Evolutionary conservation across 2,329 filamentous ascomycete species (phyloP).

Genomic region (Dryadomyces sulphureus): DNA sequence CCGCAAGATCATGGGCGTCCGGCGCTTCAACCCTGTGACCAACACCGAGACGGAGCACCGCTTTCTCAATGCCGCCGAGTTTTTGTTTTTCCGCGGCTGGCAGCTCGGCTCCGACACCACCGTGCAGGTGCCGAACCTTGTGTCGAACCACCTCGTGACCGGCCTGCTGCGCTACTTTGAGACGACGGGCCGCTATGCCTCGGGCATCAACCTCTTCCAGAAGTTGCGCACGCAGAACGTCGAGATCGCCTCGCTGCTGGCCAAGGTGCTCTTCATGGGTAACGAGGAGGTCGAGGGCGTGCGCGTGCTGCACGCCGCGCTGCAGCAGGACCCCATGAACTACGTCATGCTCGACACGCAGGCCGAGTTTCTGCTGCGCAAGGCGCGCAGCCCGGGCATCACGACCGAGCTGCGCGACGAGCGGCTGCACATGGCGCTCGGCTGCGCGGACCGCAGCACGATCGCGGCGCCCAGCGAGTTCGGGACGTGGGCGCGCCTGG

Average conservation of each 20-base stretch:
- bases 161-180: constrained; percentile 89
- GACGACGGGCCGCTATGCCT: constrained; percentile 86
- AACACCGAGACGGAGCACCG: constrained; percentile 97
- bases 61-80: constrained; percentile 87
- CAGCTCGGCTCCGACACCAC: constrained; percentile 93
- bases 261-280: constrained; percentile 82
- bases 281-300: constrained; percentile 97
- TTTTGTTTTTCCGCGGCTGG: constrained; percentile 89
- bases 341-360: constrained; percentile 93
- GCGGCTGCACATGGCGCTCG: constrained; percentile 71
- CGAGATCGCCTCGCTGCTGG: constrained; percentile 84
- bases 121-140: constrained; percentile 92
- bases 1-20: constrained; percentile 91
- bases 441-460: constrained; percentile 87
- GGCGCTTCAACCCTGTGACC: constrained; percentile 92
- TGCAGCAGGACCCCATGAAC: constrained; percentile 92
- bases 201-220: constrained; percentile 94
- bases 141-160: constrained; percentile 90
- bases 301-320: constrained; percentile 69
- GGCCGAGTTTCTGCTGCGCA: constrained; percentile 78
- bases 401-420: constrained; percentile 42
- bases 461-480: constrained; percentile 95
- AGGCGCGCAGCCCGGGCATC: constrained; percentile 43
- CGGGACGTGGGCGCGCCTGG: constrained; percentile 85
- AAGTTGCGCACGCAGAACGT: constrained; percentile 83